These are phyloP conservation scores for Pseudognaphalium luteoalbum DNA, from an alignment of 129 eudicot genomes.

Conservation along the genomic window DNA sequence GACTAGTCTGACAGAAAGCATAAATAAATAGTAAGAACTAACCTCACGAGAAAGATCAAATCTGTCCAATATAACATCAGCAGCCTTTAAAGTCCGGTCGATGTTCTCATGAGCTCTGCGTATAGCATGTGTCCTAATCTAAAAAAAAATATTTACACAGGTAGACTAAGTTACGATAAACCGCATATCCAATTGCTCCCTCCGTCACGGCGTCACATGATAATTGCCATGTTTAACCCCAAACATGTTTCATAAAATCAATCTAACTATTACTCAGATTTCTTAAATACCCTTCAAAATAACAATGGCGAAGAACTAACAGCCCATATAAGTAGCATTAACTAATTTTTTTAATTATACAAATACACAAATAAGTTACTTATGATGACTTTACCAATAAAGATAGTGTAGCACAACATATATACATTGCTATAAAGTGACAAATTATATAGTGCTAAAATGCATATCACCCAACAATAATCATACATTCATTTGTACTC, in stretches of 20 bases:
- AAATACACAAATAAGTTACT: slow-evolving; percentile 4
- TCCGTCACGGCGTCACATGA: slow-evolving; percentile 13
- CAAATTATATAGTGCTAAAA: too few relatives aligned
- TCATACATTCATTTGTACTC: neutral
- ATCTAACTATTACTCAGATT: slow-evolving; percentile 2
- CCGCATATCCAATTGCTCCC: slow-evolving; percentile 6
- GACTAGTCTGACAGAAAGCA: neutral
- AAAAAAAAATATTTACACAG: neutral
- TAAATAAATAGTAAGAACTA: slow-evolving; percentile 24
- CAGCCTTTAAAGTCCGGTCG: slow-evolving; percentile 89
- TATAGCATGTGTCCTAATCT: slow-evolving; percentile 95
- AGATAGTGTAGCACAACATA: neutral
- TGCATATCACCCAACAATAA: too few relatives aligned
- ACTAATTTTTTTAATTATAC: neutral
- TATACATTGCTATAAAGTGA: too few relatives aligned
- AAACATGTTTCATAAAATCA: slow-evolving; percentile 2
- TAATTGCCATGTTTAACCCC: slow-evolving; percentile 9
- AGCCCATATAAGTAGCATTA: neutral
- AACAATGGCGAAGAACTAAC: neutral
- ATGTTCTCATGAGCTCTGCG: slow-evolving; percentile 95
- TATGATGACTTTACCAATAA: neutral
- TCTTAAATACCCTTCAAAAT: slow-evolving; percentile 2
- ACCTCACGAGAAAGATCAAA: slow-evolving; percentile 97
- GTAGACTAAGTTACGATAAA: slow-evolving; percentile 13
- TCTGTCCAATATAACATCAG: slow-evolving; percentile 86